Evolutionary conservation across 768 basidiomycete genomes (phyloP), one percentile per base, ranked within the genome.

Genomic region (Leccinum imitatum): DNA sequence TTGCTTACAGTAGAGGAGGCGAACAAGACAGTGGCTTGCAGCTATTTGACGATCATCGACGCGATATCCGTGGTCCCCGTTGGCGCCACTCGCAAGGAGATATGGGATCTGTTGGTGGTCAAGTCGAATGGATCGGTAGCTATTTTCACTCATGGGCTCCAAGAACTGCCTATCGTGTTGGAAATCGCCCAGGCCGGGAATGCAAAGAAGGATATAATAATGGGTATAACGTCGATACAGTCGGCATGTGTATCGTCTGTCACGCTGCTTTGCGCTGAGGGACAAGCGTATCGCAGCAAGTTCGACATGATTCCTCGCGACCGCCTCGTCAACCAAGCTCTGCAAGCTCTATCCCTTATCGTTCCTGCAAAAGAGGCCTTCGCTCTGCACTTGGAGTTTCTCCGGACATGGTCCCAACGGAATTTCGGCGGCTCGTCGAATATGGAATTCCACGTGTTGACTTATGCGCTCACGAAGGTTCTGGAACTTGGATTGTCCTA

Each of bases 71-170:
- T 83, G 0, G 76, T 81, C 1, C 75, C 90, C 3, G 73, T 94
- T 41, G 77, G 82, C 19, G 82, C 85, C 2, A 89, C 88, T 3
- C 84, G 94, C 19, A 74, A 75, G 7, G 75, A 78, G 14, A 78
- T 92, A 14, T 79, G 79, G 69, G 95, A 97, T 71, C 76, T 94
- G 10, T 73, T 96, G 5, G 73, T 89, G 15, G 72, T 92, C 52
- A 84, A 81, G 52, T 80, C 85, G 3, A 77, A 83, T 51, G 80
- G 85, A 31, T 71, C 71, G 9, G 71, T 93, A 10, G 71, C 76
- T 0, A 67, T 94, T 4, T 72, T 89, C 41, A 90, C 87, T 0
- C 87, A 90, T 63, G 89, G 87, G 1, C 64, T 77, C 10, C 71
- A 71, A n/a, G 74, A 77, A 63, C 58, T 85, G 10, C 77, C 79